Evolutionary conservation across 257 asterid species (phyloP).

Genomic region (Solanum tarijense): DNA sequence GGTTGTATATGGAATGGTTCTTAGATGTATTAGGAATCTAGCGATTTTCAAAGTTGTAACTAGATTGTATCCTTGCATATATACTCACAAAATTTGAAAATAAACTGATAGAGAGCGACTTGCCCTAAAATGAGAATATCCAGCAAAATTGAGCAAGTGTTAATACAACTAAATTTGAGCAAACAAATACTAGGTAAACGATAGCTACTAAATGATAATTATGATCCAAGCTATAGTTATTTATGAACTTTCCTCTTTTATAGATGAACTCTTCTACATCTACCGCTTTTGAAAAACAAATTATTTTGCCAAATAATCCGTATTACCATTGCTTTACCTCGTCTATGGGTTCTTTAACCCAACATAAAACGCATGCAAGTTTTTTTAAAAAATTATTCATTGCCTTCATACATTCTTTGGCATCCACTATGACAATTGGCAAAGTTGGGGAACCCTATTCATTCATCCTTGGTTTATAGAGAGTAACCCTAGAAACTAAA

Average conservation of each 20-base stretch:
- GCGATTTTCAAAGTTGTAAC: neutral
- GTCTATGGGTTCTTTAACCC: neutral
- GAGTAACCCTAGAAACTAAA: neutral
- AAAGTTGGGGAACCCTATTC: neutral
- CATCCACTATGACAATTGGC: neutral
- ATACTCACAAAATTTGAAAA: neutral
- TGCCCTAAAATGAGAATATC: neutral
- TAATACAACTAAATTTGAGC: neutral
- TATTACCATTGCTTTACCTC: neutral
- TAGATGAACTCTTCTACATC: neutral
- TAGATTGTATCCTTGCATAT: neutral
- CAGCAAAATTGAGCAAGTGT: neutral
- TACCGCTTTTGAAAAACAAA: neutral
- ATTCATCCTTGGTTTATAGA: neutral
- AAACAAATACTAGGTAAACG: neutral
- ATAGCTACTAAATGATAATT: neutral
- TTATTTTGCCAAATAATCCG: neutral
- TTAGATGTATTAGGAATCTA: neutral
- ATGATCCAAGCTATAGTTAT: neutral
- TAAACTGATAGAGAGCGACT: neutral
- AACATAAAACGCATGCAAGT: neutral
- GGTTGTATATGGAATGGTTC: neutral
- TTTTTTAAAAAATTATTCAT: neutral
- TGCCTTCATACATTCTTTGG: neutral
- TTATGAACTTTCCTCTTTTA: neutral